Percentiles rank a stretch among this genome's conserved stretches.
These are phyloP conservation scores for Claviceps sp. DNA, from an alignment of 2,329 filamentous ascomycete genomes.

Conservation along the genomic window DNA sequence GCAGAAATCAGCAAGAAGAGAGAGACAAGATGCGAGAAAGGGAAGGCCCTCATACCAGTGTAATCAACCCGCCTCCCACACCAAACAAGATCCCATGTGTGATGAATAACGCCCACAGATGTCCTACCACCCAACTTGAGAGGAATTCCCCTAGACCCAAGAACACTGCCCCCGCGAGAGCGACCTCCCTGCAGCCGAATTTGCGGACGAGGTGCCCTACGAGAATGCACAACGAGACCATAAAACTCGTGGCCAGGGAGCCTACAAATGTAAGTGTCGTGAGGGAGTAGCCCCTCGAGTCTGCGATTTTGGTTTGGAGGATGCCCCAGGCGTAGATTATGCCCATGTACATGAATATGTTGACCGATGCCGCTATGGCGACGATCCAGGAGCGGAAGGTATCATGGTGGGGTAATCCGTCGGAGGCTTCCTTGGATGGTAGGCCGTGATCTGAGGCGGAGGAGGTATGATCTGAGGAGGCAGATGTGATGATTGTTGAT, in stretches of 20 bases:
- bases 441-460: too few relatives aligned
- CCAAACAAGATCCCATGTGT: slow-evolving; percentile 16
- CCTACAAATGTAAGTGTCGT: slow-evolving; percentile 16
- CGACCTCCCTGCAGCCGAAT: slow-evolving; percentile 12
- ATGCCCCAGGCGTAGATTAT: slow-evolving; percentile 17
- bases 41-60: slow-evolving; percentile 10
- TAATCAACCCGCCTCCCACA: slow-evolving; percentile 13
- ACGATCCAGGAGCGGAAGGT: slow-evolving; percentile 13
- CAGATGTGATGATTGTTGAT: too few relatives aligned
- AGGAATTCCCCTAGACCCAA: slow-evolving; percentile 15
- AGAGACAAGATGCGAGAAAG: not conserved
- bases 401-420: slow-evolving; percentile 3
- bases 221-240: slow-evolving; percentile 14
- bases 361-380: slow-evolving; percentile 12
- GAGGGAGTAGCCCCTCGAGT: slow-evolving; percentile 10
- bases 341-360: slow-evolving; percentile 16
- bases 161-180: slow-evolving; percentile 12
- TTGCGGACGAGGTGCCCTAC: slow-evolving; percentile 12
- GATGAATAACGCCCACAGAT: slow-evolving; percentile 12
- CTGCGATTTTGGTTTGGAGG: slow-evolving; percentile 13
- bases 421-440: not conserved
- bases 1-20: not conserved
- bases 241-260: slow-evolving; percentile 15
- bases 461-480: too few relatives aligned
- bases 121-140: slow-evolving; percentile 12